These are phyloP conservation scores for Abrus precatorius DNA, from an alignment of 306 rosid species.

Conservation along the genomic window DNA sequence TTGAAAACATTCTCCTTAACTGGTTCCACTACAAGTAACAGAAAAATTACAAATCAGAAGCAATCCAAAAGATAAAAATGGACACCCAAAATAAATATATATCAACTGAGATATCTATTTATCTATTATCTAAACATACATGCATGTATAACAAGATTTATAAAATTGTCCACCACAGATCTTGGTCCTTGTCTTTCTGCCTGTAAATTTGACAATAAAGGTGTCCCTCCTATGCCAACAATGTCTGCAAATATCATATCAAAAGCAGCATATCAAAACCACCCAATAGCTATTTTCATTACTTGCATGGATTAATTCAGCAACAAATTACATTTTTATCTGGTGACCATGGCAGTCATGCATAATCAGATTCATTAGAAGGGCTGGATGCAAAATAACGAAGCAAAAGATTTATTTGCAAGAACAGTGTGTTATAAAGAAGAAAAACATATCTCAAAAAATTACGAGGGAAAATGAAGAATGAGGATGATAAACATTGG, in stretches of 20 bases:
- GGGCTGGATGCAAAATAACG: constrained; percentile 5
- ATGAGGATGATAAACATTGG: background rate
- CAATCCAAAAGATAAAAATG: constrained; percentile 4
- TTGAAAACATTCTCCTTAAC: constrained; percentile 16
- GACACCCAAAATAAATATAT: background rate
- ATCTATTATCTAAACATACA: background rate
- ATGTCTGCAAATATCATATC: constrained; percentile 22
- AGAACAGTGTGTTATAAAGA: background rate
- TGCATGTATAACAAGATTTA: background rate
- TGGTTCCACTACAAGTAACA: constrained; percentile 4
- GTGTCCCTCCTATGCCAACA: constrained; percentile 10
- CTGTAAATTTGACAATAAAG: constrained; percentile 19
- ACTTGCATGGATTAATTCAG: background rate
- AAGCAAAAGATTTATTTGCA: background rate
- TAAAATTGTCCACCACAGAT: constrained; percentile 7
- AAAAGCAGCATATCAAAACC: constrained; percentile 26
- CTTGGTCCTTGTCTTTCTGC: constrained; percentile 22
- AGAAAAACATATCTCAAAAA: background rate
- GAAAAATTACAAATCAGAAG: background rate
- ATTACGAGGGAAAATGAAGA: background rate
- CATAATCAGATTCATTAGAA: background rate
- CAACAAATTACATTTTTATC: background rate
- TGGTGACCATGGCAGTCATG: constrained; percentile 12
- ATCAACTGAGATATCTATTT: no score
- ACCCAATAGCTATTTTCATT: constrained; percentile 2